phyloP scores from a whole-genome alignment of 139 green algal genomes.

The Tetraselmis striata region DNA sequence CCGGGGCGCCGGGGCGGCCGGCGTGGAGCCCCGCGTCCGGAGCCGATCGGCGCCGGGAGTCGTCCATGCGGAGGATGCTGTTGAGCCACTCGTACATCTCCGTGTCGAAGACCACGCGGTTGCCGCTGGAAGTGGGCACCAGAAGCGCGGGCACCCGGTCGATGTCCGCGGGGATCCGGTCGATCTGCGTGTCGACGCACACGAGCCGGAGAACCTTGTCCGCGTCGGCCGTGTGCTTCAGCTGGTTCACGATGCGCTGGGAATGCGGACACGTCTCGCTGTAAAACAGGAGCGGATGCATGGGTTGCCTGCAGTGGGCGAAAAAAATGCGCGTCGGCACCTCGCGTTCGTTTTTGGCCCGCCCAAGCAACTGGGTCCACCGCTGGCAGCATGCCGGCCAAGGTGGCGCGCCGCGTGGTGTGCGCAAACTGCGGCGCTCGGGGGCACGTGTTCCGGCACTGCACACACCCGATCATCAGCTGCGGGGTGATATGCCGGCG shows the following conservation, averaged over 20 bases:
- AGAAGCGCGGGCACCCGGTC: background rate
- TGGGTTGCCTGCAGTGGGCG: background rate
- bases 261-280: background rate
- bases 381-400: background rate
- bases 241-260: background rate
- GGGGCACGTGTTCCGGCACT: slow-evolving; percentile 13
- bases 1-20: too few species aligned
- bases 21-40: too few species aligned
- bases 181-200: background rate
- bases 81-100: too few species aligned
- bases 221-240: too few species aligned
- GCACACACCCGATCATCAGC: slow-evolving; percentile 9
- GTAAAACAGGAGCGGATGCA: background rate
- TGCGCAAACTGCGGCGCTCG: slow-evolving; percentile 19
- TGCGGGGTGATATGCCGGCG: slow-evolving; percentile 12
- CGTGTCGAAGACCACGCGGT: too few species aligned
- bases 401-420: too few species aligned
- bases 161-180: background rate
- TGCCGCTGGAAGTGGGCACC: too few species aligned
- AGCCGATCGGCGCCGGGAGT: too few species aligned
- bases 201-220: background rate
- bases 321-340: too few species aligned
- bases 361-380: too few species aligned
- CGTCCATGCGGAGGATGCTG: too few species aligned
- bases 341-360: too few species aligned